A percentile compares a stretch with the other conserved stretches of the same genome.
These are phyloP conservation scores for Centella asiatica DNA, from an alignment of 129 eudicot species.

Conservation along the genomic window DNA sequence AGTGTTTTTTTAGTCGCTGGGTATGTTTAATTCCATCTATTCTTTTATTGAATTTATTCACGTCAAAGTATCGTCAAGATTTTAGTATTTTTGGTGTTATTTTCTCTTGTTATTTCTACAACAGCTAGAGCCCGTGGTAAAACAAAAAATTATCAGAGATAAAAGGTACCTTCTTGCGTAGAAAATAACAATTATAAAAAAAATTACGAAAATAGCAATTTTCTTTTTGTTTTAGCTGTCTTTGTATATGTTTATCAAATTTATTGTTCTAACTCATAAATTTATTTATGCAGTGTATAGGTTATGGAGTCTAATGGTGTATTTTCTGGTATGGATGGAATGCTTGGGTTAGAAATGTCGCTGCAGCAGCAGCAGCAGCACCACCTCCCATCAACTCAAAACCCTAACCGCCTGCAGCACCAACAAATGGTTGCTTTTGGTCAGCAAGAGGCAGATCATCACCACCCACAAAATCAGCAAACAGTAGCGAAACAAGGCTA, in stretches of 20 bases:
- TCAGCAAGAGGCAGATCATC: slow-evolving; percentile 17
- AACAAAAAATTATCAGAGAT: no score
- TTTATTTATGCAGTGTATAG: background rate
- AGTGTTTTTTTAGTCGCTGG: no score
- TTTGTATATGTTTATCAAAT: no score
- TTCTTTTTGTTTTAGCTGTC: no score
- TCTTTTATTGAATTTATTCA: background rate
- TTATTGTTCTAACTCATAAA: no score
- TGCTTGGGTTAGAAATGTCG: slow-evolving; percentile 72
- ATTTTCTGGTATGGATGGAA: slow-evolving; percentile 36
- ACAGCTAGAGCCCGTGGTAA: no score
- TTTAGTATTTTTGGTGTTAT: no score
- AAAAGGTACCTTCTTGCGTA: no score
- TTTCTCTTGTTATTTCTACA: no score
- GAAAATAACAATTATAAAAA: no score
- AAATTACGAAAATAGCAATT: no score
- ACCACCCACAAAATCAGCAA: slow-evolving; percentile 38
- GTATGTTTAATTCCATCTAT: background rate
- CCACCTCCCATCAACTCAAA: slow-evolving; percentile 27
- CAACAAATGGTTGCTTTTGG: slow-evolving; percentile 22
- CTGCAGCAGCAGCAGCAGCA: slow-evolving; percentile 31
- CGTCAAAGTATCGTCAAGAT: background rate
- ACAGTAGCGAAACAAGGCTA: slow-evolving; percentile 17
- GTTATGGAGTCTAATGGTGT: slow-evolving; percentile 47
- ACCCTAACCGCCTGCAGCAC: slow-evolving; percentile 17